Percentiles rank a stretch among this genome's conserved stretches.
These are phyloP conservation scores for Linum trigynum DNA, from an alignment of 345 rosid species.

Conservation along the genomic window DNA sequence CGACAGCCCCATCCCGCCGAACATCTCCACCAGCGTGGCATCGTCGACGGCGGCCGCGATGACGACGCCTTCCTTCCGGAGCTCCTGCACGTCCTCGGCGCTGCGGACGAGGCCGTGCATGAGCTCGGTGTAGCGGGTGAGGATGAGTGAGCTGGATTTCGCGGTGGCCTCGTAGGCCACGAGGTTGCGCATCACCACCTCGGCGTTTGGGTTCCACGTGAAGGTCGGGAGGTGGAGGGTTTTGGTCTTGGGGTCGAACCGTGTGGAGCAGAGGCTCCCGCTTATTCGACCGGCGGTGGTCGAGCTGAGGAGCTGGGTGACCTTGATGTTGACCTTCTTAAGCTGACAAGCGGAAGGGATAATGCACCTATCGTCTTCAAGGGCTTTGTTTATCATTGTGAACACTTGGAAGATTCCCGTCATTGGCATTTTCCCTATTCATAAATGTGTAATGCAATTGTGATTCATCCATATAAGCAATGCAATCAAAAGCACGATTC, in stretches of 20 bases:
- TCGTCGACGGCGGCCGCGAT: not conserved
- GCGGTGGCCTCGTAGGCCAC: slow-evolving; percentile 3
- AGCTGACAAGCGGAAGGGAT: not conserved
- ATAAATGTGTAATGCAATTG: too few species aligned
- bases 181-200: not conserved
- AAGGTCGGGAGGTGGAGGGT: not conserved
- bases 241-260: not conserved
- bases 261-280: not conserved
- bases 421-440: not conserved
- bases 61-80: not conserved
- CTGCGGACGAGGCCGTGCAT: slow-evolving; percentile 1
- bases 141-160: not conserved
- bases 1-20: not conserved
- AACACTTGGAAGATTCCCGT: not conserved
- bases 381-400: not conserved
- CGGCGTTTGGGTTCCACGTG: not conserved
- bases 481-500: too few species aligned
- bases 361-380: not conserved
- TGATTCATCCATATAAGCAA: too few species aligned
- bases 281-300: too few species aligned
- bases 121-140: not conserved
- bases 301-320: not conserved
- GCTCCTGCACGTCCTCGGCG: not conserved
- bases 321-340: not conserved
- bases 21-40: not conserved